These are phyloP conservation scores for Eucalyptus melliodora DNA, from an alignment of 345 rosid genomes.

Conservation along the genomic window DNA sequence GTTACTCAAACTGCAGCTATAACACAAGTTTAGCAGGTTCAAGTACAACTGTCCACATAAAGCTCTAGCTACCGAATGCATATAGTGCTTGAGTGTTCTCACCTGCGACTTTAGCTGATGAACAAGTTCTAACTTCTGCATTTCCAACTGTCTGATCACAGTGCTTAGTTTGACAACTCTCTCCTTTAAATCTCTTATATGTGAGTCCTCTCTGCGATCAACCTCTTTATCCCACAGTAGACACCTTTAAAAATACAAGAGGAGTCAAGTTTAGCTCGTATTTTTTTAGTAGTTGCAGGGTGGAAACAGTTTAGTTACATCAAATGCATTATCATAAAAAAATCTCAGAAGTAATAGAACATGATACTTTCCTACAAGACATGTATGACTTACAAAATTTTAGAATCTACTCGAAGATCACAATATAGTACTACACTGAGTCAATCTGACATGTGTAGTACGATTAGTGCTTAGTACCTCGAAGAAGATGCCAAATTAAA, in stretches of 20 bases:
- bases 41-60: neutral
- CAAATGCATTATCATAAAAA: neutral
- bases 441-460: too few species aligned
- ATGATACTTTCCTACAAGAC: too few species aligned
- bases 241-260: conserved; percentile 39
- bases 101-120: conserved; percentile 62
- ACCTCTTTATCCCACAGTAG: conserved; percentile 67
- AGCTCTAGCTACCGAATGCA: neutral
- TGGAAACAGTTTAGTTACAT: neutral
- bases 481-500: too few species aligned
- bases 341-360: neutral
- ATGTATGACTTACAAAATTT: too few species aligned
- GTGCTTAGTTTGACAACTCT: conserved; percentile 51
- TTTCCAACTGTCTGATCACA: conserved; percentile 44
- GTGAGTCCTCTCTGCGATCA: conserved; percentile 53
- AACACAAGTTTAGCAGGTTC: neutral
- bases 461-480: too few species aligned
- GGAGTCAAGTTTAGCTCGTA: neutral
- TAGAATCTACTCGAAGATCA: too few species aligned
- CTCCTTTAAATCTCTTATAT: conserved; percentile 63
- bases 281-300: neutral
- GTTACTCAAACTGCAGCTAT: neutral
- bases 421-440: too few species aligned
- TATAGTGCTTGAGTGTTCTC: neutral
- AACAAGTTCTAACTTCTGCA: conserved; percentile 50